Evolutionary conservation across 2,329 filamentous ascomycete genomes (phyloP), one percentile per base, ranked within the genome.

Genomic region (Immersiporthe knoxdaviesiana): DNA sequence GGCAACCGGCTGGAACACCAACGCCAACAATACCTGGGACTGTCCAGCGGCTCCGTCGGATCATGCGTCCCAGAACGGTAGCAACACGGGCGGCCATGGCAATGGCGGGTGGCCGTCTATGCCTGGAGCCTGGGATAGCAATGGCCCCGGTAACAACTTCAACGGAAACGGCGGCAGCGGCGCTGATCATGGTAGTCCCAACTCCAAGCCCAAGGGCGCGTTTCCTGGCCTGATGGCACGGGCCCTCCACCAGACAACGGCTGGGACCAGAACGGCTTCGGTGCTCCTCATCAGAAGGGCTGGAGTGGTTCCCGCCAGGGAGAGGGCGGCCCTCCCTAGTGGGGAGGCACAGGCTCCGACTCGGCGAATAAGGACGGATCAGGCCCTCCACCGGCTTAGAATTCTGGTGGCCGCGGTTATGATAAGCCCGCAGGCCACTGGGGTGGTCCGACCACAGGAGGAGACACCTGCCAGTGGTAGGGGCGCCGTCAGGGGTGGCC

Each of bases 391-490:
- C 56, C 56, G 12, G 7, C 18, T 32, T 59, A 50, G 21, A 10
- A 1, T n/a, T 11, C 24, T 44, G 60, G 37, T 30, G 59, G 30
- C 8, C 50, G 37, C 18, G 65, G 62, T 52, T 32, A 63, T 54
- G 59, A 66, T 35, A 61, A 64, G 35, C 59, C 66, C 21, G 66
- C 63, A 12, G 65, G 66, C 35, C 65, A 70, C n/a, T 67, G 35
- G n/a, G 30, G 63, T 18, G 69, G 59, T 27, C 59, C 66, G 10
- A 65, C 63, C 63, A 70, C 69, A 35, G 54, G 56, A 54, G 69
- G 66, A 12, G 56, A 64, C 39, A 59, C 63, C 18, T 41, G 16
- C 11, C 61, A 65, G 60, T 70, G 69, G 69, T 70, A 70, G 69
- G 18, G 35, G 47, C 63, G 54, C 47, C 63, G 44, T 24, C 52